Conservation (phyloP, 441 rosid genomes). For the Viola pubescens region DNA sequence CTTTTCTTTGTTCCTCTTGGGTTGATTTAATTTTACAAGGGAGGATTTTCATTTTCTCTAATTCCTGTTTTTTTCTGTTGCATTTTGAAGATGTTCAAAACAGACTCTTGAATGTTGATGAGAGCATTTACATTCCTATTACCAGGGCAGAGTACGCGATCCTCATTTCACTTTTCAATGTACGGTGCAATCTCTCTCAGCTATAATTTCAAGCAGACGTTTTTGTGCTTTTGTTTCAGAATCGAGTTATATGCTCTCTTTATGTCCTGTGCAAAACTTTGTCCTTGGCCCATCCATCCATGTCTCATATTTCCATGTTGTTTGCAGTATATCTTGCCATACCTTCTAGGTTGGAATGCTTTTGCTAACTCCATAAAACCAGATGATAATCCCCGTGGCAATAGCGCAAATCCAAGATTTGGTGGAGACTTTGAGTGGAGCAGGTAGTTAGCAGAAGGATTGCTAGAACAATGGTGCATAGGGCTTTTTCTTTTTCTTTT, state of each 20-base stretch:
- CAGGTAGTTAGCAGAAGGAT: constrained; percentile 28
- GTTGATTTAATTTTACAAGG: background rate
- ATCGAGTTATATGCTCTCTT: background rate
- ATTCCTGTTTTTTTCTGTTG: constrained; percentile 8
- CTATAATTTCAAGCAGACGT: constrained; percentile 4
- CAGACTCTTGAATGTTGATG: constrained; percentile 66
- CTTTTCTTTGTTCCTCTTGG: background rate
- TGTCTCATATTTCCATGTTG: constrained; percentile 5
- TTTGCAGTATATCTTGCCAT: constrained; percentile 72
- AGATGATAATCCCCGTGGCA: constrained; percentile 31
- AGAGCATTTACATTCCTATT: constrained; percentile 72
- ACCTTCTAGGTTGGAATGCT: constrained; percentile 84
- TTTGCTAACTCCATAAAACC: constrained; percentile 53
- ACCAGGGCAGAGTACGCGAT: constrained; percentile 77
- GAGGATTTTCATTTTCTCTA: constrained; percentile 4
- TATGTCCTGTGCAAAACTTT: background rate
- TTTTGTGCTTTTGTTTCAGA: background rate
- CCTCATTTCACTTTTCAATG: constrained; percentile 69
- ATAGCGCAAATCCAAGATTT: constrained; percentile 42
- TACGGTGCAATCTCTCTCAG: constrained; percentile 23
- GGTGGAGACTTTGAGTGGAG: constrained; percentile 83
- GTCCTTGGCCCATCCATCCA: background rate
- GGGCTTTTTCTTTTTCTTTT: no score
- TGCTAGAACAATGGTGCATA: no score
- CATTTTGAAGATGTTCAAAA: constrained; percentile 73